These are phyloP conservation scores for Neurospora terricola DNA, from an alignment of 495 filamentous ascomycete genomes.

Conservation along the genomic window DNA sequence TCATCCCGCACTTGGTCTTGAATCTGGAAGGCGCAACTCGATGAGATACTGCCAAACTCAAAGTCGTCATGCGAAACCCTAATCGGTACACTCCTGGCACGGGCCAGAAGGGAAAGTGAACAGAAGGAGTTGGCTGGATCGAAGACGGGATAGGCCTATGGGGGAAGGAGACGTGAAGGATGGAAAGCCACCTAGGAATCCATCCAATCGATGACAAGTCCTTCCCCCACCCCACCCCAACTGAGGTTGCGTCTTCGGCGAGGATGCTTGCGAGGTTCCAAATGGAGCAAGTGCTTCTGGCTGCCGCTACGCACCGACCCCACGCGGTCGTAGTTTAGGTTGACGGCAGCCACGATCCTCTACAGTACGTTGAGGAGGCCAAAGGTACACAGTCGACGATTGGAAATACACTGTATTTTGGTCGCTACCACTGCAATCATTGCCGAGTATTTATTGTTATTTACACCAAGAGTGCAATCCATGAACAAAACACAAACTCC, in stretches of 20 bases:
- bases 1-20: not conserved
- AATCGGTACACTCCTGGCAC: not conserved
- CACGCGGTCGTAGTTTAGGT: constrained; percentile 11
- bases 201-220: not conserved
- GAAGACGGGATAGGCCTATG: not conserved
- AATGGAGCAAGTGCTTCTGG: not conserved
- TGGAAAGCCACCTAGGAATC: not conserved
- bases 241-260: constrained; percentile 6
- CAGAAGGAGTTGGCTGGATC: not conserved
- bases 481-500: not conserved
- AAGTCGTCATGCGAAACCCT: not conserved
- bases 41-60: not conserved
- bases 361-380: not conserved
- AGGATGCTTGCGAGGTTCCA: constrained; percentile 12
- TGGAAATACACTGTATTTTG: not conserved
- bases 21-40: not conserved
- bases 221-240: not conserved
- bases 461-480: not conserved
- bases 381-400: not conserved
- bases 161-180: not conserved
- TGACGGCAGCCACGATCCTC: constrained; percentile 10
- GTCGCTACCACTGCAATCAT: not conserved
- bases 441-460: not conserved
- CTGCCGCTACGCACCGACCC: not conserved
- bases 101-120: not conserved